phyloP scores from a whole-genome alignment of 2,329 filamentous ascomycete genomes.

The Ceratocystis cacaofunesta region DNA sequence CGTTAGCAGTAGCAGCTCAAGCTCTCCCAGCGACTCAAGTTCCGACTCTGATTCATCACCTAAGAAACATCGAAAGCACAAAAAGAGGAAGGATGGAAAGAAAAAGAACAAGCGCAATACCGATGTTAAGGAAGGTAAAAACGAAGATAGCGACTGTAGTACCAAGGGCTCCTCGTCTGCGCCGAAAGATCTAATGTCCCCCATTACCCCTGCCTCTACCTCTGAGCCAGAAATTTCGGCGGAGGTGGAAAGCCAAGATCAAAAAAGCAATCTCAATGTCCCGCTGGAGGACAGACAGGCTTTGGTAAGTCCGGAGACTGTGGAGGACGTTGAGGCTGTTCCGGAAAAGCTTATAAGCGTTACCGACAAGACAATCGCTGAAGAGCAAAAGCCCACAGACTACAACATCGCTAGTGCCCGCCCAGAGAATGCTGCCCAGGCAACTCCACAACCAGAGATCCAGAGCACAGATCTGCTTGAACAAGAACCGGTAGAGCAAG shows the following conservation, averaged over 20 bases:
- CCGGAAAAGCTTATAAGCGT: neutral
- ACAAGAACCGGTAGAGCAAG: neutral
- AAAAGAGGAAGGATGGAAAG: neutral
- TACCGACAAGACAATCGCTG: neutral
- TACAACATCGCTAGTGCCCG: neutral
- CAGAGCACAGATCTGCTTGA: neutral
- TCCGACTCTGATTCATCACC: neutral
- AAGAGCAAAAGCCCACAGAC: constrained; percentile 2
- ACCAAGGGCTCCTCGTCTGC: neutral
- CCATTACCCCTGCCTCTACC: constrained; percentile 6
- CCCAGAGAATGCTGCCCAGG: neutral
- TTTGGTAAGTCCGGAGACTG: neutral
- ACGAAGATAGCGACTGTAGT: neutral
- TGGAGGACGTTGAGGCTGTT: neutral
- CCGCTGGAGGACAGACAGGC: neutral
- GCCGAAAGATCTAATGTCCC: neutral
- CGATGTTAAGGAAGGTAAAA: neutral
- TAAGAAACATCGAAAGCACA: constrained; percentile 4
- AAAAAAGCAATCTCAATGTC: neutral
- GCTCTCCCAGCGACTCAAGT: neutral
- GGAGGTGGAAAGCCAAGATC: neutral
- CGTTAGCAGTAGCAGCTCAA: neutral
- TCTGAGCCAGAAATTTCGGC: neutral
- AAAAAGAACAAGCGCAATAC: neutral
- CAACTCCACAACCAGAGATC: neutral